These are phyloP conservation scores for Parathielavia hyrcaniae DNA, from an alignment of 495 filamentous ascomycete genomes.

Conservation along the genomic window DNA sequence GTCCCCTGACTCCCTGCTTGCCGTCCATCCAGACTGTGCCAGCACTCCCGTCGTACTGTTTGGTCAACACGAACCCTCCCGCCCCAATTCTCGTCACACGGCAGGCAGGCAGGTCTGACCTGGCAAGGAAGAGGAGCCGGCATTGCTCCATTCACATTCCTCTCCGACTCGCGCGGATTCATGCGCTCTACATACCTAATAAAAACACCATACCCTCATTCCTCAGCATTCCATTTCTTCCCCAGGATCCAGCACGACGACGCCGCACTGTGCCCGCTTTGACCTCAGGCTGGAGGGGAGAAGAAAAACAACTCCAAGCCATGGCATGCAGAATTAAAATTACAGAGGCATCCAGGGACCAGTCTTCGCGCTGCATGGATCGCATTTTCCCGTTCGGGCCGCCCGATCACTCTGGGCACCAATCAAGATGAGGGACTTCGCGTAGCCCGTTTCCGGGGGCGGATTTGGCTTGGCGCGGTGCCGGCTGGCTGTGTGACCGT, in stretches of 20 bases:
- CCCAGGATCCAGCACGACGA: neutral
- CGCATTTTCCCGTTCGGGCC: conserved; percentile 11
- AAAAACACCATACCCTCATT: no score
- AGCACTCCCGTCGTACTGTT: no score
- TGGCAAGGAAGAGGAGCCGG: neutral
- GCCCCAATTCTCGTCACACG: neutral
- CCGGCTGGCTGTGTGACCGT: neutral
- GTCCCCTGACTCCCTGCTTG: neutral
- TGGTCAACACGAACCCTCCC: conserved; percentile 18
- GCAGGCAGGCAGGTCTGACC: neutral
- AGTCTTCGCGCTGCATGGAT: no score
- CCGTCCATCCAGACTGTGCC: conserved; percentile 3
- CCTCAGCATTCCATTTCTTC: neutral
- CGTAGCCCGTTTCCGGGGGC: conserved; percentile 7
- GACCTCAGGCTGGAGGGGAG: neutral
- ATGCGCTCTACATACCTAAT: no score
- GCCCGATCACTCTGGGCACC: conserved; percentile 22
- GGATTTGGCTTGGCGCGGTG: conserved; percentile 6
- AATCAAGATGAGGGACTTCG: conserved; percentile 16
- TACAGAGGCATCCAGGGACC: neutral
- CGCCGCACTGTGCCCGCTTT: no score
- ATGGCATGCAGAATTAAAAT: neutral
- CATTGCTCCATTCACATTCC: neutral
- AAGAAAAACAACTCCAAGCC: neutral
- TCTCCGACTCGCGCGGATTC: neutral